phyloP scores from a whole-genome alignment of 352 stramenopile genomes.

The Pythium rhizo-oryzae region DNA sequence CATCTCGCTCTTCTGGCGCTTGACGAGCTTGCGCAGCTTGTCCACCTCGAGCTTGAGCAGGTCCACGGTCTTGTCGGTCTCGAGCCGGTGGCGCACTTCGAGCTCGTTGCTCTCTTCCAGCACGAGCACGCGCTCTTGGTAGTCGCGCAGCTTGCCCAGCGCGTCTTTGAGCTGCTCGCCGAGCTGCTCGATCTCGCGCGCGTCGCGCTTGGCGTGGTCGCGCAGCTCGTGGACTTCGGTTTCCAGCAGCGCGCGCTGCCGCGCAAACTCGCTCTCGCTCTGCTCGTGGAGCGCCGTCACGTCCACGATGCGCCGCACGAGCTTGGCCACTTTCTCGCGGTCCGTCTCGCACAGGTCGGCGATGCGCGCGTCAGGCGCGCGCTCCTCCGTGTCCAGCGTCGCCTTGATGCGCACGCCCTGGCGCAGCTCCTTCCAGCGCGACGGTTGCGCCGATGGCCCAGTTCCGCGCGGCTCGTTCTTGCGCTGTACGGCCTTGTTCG shows the following conservation, averaged over 20 bases:
- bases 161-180: conserved; percentile 47
- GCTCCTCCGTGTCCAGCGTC: conserved; percentile 41
- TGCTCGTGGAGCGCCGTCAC: conserved; percentile 64
- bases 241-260: conserved; percentile 41
- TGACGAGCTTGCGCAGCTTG: conserved; percentile 62
- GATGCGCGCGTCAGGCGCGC: conserved; percentile 42
- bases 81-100: conserved; percentile 52
- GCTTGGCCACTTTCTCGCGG: conserved; percentile 78
- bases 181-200: conserved; percentile 53
- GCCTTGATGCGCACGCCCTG: conserved; percentile 63
- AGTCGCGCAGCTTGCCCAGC: conserved; percentile 45
- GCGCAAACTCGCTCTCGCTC: conserved; percentile 49
- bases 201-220: conserved; percentile 44
- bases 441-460: conserved; percentile 22
- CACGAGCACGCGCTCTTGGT: conserved; percentile 59
- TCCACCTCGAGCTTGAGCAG: conserved; percentile 71
- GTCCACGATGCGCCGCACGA: conserved; percentile 77
- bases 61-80: conserved; percentile 69
- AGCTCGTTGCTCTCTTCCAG: conserved; percentile 63
- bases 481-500: conserved; percentile 16
- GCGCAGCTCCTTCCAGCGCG: conserved; percentile 70
- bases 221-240: conserved; percentile 58
- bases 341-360: conserved; percentile 75
- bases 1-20: conserved; percentile 55
- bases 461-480: conserved; percentile 14